Evolutionary conservation across 306 rosid genomes (phyloP).

Genomic region (Rosa persica): DNA sequence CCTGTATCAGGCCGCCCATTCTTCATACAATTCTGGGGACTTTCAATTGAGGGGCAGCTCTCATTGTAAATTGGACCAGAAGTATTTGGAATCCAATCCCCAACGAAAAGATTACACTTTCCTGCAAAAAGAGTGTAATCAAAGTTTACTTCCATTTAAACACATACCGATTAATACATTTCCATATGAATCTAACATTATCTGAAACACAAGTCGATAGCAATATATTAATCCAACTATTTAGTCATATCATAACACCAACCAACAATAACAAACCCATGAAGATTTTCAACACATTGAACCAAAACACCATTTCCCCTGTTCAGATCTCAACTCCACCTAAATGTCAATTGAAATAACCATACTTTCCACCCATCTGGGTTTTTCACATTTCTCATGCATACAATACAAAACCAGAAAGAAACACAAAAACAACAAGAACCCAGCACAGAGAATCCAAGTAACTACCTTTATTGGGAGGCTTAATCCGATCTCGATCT

Average conservation of each 20-base stretch:
- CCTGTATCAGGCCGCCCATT: conserved; percentile 86
- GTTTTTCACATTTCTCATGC: not conserved
- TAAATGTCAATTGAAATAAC: not conserved
- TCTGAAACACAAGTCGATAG: not conserved
- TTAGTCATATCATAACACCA: not conserved
- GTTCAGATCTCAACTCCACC: conserved; percentile 13
- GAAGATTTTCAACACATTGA: not conserved
- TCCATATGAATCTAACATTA: not conserved
- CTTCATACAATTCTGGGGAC: conserved; percentile 78
- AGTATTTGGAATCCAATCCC: conserved; percentile 79
- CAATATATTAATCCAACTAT: not conserved
- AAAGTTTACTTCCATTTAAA: conserved; percentile 13
- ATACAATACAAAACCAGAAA: not conserved
- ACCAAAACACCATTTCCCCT: not conserved
- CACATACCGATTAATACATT: conserved; percentile 6
- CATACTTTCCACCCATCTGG: conserved; percentile 6
- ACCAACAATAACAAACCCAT: not conserved
- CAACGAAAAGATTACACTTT: conserved; percentile 67
- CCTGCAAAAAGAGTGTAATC: conserved; percentile 37
- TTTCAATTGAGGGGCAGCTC: conserved; percentile 77
- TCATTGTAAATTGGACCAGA: conserved; percentile 66
- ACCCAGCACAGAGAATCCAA: conserved; percentile 1
- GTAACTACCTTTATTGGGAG: conserved; percentile 32
- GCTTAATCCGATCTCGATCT: conserved; percentile 38
- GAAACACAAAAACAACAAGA: conserved; percentile 7